These are phyloP conservation scores for Xylariaceae sp. DNA, from an alignment of 2,329 filamentous ascomycete species.

Conservation along the genomic window DNA sequence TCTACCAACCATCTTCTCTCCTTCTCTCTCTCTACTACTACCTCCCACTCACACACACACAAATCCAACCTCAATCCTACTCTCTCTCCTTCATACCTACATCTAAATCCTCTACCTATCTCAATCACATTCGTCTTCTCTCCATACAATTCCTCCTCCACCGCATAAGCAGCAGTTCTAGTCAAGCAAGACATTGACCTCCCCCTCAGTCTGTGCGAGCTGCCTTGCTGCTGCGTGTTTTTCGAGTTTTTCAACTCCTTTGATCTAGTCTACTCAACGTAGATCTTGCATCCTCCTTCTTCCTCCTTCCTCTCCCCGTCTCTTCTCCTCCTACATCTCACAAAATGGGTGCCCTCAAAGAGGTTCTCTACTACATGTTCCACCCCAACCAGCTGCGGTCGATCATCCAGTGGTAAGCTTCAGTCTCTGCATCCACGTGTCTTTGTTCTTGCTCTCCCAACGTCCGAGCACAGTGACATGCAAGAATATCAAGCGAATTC, in stretches of 20 bases:
- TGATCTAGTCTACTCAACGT: not conserved
- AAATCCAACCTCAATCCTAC: not conserved
- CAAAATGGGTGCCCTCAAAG: constrained; percentile 47
- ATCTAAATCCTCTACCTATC: not conserved
- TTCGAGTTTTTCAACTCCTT: not conserved
- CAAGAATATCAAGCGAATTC: not conserved
- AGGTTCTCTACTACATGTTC: constrained; percentile 64
- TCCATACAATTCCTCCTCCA: not conserved
- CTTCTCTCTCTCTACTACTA: too few relatives aligned
- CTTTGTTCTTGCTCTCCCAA: not conserved
- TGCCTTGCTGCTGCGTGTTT: not conserved
- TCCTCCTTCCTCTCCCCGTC: not conserved
- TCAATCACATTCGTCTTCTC: not conserved
- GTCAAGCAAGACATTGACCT: not conserved
- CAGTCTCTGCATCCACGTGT: not conserved
- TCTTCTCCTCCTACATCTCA: not conserved
- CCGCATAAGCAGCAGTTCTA: not conserved
- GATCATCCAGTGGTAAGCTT: constrained; percentile 77
- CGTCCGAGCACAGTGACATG: not conserved
- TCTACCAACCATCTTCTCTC: too few relatives aligned
- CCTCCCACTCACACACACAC: too few relatives aligned
- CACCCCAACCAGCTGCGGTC: constrained; percentile 74
- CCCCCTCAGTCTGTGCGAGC: not conserved
- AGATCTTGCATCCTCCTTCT: not conserved
- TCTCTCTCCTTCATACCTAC: not conserved